These are phyloP conservation scores for Tuber borchii DNA, from an alignment of 495 filamentous ascomycete genomes.

Conservation along the genomic window DNA sequence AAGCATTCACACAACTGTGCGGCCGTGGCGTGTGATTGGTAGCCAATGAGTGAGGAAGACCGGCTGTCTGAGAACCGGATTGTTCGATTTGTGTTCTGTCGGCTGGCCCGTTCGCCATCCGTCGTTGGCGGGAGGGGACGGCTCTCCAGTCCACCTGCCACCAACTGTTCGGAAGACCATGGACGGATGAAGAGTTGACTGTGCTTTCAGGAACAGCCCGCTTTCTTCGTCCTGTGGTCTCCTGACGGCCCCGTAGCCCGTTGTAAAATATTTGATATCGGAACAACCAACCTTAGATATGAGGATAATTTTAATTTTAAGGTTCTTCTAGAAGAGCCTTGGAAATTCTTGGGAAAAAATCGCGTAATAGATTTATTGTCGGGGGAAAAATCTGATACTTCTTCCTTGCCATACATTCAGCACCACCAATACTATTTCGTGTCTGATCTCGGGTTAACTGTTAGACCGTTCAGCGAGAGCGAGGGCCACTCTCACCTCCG, in stretches of 20 bases:
- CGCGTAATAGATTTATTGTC: neutral
- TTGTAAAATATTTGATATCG: constrained; percentile 19
- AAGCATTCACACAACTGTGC: constrained; percentile 3
- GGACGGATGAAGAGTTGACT: neutral
- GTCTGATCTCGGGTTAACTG: neutral
- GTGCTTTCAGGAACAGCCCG: constrained; percentile 31
- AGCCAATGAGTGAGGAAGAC: neutral
- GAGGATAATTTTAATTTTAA: constrained; percentile 3
- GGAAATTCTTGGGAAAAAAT: neutral
- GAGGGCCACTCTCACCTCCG: neutral
- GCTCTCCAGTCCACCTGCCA: neutral
- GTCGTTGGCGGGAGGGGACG: constrained; percentile 13
- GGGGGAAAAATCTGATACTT: neutral
- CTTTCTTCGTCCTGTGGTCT: neutral
- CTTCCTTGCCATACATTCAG: neutral
- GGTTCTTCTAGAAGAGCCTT: neutral
- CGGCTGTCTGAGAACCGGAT: constrained; percentile 30
- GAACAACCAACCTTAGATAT: constrained; percentile 29
- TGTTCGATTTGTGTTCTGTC: constrained; percentile 32
- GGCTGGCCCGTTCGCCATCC: constrained; percentile 30
- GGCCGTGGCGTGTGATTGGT: neutral
- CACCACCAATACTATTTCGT: neutral
- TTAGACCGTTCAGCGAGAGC: neutral
- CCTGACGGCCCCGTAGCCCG: neutral
- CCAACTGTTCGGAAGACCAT: neutral